Percentiles rank a stretch among this genome's conserved stretches.
Evolutionary conservation across 129 eudicot species (phyloP).

Genomic region (Rutidosis leptorrhynchoides): DNA sequence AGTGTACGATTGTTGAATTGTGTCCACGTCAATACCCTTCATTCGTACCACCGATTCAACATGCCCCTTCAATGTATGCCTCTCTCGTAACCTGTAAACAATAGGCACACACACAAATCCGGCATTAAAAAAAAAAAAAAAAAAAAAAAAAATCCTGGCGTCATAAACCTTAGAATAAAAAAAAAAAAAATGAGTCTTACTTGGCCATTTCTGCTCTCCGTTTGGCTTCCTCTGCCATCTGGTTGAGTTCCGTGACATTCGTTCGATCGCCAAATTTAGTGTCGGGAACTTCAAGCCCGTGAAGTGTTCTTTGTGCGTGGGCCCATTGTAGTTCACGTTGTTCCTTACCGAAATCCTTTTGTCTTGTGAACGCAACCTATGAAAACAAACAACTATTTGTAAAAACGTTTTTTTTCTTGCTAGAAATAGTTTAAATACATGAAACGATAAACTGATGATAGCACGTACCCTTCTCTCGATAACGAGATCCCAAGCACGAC

Average conservation of each 20-base stretch:
- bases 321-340: conserved; percentile 95
- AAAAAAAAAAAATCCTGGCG: background rate
- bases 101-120: conserved; percentile 12
- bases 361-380: conserved; percentile 88
- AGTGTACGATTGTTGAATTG: conserved; percentile 90
- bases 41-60: conserved; percentile 86
- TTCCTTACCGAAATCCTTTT: conserved; percentile 91
- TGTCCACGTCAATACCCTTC: conserved; percentile 86
- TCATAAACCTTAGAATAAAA: background rate
- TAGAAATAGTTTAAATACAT: background rate
- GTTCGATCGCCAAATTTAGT: conserved; percentile 51
- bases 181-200: conserved; percentile 24
- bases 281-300: conserved; percentile 90
- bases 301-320: conserved; percentile 94
- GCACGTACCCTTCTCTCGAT: conserved; percentile 72
- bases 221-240: conserved; percentile 97
- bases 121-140: background rate
- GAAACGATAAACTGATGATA: background rate
- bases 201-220: conserved; percentile 93
- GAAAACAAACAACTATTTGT: background rate
- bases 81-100: conserved; percentile 56
- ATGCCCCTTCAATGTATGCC: conserved; percentile 81
- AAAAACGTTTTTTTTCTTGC: background rate
- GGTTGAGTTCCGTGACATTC: conserved; percentile 77
- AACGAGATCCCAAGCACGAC: conserved; percentile 96